These are phyloP conservation scores for Tuber umbilicatum DNA, from an alignment of 495 filamentous ascomycete genomes.

Conservation along the genomic window DNA sequence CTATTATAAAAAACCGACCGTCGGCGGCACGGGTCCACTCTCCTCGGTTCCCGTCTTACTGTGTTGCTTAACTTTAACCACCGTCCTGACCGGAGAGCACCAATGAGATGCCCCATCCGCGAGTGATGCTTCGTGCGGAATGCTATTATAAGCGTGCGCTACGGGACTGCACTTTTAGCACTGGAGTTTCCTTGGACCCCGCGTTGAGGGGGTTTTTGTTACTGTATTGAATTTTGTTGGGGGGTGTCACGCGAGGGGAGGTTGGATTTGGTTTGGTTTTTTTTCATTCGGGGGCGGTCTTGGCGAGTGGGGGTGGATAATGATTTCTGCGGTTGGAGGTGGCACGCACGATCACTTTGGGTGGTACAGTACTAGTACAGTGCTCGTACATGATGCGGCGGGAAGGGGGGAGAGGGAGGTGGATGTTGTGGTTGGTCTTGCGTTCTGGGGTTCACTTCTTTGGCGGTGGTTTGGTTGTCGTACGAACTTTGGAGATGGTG, in stretches of 20 bases:
- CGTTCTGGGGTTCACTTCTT: neutral
- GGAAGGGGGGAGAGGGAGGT: neutral
- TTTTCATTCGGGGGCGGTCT: too few species aligned
- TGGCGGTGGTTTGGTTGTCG: neutral
- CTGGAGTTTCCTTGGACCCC: neutral
- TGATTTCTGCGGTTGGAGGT: too few species aligned
- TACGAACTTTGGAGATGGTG: neutral
- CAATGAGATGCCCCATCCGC: neutral
- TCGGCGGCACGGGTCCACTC: too few species aligned
- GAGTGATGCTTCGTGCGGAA: neutral
- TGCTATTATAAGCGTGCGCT: constrained; percentile 2
- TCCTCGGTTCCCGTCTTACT: neutral
- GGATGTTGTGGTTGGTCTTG: neutral
- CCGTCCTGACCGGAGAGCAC: neutral
- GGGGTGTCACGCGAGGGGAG: neutral
- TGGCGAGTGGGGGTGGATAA: too few species aligned
- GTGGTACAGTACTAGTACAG: too few species aligned
- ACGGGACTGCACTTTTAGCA: too few species aligned
- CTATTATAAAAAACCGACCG: neutral
- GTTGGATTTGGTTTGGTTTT: neutral
- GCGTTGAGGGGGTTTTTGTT: neutral
- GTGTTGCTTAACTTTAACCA: neutral
- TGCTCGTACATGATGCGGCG: neutral
- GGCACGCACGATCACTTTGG: too few species aligned
- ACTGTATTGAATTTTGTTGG: too few species aligned